Evolutionary conservation across 345 rosid genomes (phyloP).

Genomic region (Trapa incisa): DNA sequence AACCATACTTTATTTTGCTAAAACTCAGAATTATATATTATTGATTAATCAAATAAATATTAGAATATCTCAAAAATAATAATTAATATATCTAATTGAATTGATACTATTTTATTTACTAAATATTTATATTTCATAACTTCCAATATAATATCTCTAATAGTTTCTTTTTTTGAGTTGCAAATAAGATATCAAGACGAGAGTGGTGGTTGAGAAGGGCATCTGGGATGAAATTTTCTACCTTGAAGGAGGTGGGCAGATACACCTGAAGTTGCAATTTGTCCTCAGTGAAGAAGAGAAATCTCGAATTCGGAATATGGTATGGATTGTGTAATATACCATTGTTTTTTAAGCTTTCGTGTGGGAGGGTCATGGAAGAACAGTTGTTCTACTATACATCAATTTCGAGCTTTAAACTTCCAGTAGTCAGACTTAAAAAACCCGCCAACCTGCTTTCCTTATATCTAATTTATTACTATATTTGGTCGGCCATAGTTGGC

Average conservation of each 20-base stretch:
- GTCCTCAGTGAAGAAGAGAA: conserved; percentile 73
- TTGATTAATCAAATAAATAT: too few species aligned
- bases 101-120: too few species aligned
- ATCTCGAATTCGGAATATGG: conserved; percentile 52
- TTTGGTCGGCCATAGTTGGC: neutral
- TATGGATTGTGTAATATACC: conserved; percentile 6
- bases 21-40: too few species aligned
- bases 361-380: neutral
- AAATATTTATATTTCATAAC: too few species aligned
- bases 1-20: too few species aligned
- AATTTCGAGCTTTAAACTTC: neutral
- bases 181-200: conserved; percentile 51
- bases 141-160: too few species aligned
- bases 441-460: neutral
- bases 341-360: neutral
- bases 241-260: conserved; percentile 60
- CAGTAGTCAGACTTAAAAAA: neutral
- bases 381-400: neutral
- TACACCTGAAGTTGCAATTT: conserved; percentile 70
- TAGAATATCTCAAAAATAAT: too few species aligned
- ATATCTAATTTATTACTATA: neutral
- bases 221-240: conserved; percentile 51
- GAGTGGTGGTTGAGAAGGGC: conserved; percentile 65
- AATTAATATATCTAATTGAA: too few species aligned
- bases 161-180: conserved; percentile 6